phyloP scores from a whole-genome alignment of 1,284 basidiomycete species.

The Cutaneotrichosporon arboriforme region DNA sequence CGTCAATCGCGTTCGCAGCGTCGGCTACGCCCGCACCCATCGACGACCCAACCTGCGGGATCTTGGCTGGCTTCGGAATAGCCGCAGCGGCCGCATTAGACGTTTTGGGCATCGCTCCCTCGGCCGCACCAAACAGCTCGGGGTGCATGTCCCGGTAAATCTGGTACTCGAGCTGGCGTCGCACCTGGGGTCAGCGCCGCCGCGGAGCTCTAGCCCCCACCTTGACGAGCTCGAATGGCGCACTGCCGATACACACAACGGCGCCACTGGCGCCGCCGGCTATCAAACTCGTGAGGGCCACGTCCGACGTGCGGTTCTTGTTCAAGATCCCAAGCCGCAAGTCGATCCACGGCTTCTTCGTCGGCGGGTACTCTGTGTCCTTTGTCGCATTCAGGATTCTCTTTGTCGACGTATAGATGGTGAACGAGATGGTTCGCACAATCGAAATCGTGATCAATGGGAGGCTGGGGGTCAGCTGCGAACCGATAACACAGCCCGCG shows the following conservation, averaged over 20 bases:
- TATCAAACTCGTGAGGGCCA: slow-evolving; percentile 55
- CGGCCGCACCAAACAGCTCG: slow-evolving; percentile 16
- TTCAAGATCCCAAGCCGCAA: slow-evolving; percentile 34
- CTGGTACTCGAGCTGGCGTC: slow-evolving; percentile 86
- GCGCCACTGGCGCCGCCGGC: slow-evolving; percentile 46
- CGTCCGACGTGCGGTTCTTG: slow-evolving; percentile 55
- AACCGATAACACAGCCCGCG: no score
- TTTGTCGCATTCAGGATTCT: slow-evolving; percentile 59
- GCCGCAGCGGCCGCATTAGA: background rate
- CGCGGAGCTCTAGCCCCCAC: slow-evolving; percentile 50
- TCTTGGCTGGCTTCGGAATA: slow-evolving; percentile 4
- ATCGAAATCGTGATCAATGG: slow-evolving; percentile 95
- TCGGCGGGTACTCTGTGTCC: slow-evolving; percentile 16
- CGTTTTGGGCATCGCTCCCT: background rate
- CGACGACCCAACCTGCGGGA: slow-evolving; percentile 10
- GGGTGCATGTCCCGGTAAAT: slow-evolving; percentile 54
- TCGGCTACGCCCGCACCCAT: background rate
- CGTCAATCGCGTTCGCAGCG: background rate
- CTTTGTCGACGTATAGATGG: slow-evolving; percentile 87
- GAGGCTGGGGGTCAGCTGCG: slow-evolving; percentile 53
- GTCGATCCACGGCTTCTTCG: slow-evolving; percentile 31
- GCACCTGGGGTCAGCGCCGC: slow-evolving; percentile 55
- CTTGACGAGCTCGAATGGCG: slow-evolving; percentile 94
- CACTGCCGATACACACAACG: slow-evolving; percentile 54
- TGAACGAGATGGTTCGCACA: slow-evolving; percentile 85